phyloP scores from a whole-genome alignment of 2,329 filamentous ascomycete genomes.

The Trichoderma harzianum region DNA sequence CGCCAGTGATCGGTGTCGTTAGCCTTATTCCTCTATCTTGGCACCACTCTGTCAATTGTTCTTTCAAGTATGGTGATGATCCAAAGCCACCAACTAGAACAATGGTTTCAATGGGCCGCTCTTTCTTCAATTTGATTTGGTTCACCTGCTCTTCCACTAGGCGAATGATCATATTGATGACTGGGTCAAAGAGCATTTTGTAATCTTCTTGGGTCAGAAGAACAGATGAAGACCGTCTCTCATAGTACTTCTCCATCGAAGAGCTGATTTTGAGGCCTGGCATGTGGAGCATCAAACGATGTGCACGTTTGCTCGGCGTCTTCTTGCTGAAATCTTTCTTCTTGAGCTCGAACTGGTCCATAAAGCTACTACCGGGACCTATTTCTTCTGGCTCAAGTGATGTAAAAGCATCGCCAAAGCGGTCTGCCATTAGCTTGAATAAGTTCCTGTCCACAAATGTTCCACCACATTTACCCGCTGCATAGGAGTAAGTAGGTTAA shows the following conservation, averaged over 20 bases:
- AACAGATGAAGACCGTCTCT: neutral
- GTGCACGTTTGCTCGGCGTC: conserved; percentile 8
- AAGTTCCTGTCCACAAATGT: neutral
- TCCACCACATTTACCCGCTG: neutral
- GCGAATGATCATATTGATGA: neutral
- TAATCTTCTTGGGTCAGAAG: neutral
- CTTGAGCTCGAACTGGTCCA: conserved; percentile 19
- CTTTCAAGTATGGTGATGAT: neutral
- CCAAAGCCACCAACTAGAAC: neutral
- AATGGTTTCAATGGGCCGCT: neutral
- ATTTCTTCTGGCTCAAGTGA: conserved; percentile 3
- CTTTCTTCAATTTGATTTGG: neutral
- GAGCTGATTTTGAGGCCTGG: neutral
- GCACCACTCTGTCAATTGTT: neutral
- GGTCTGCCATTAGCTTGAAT: neutral
- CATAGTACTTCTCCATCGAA: neutral
- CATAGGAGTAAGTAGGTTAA: neutral
- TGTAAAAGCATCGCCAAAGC: neutral
- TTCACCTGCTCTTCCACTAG: neutral
- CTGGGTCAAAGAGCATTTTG: neutral
- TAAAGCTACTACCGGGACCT: conserved; percentile 21
- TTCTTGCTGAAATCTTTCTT: conserved; percentile 23
- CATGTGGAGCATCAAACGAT: neutral
- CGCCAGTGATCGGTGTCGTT: conserved; percentile 1
- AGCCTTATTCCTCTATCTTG: neutral